Conservation (phyloP, 495 filamentous ascomycete species). For the Cladorrhinum samala region DNA sequence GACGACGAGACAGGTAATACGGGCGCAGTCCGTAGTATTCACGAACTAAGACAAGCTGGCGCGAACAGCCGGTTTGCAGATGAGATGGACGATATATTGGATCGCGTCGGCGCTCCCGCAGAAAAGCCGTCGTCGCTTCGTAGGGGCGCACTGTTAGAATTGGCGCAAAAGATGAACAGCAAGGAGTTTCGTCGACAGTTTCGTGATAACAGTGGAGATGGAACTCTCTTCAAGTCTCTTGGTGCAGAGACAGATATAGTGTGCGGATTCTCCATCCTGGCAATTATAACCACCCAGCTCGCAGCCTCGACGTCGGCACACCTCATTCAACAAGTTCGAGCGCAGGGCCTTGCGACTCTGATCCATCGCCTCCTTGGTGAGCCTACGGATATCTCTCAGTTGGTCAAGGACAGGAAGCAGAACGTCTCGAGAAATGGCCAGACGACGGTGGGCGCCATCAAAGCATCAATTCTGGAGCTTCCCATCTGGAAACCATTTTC, state of each 20-base stretch:
- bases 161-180: conserved; percentile 67
- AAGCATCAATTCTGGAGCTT: conserved; percentile 41
- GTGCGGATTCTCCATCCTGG: conserved; percentile 51
- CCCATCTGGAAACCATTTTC: conserved; percentile 50
- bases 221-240: conserved; percentile 54
- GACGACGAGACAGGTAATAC: conserved; percentile 52
- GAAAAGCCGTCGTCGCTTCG: conserved; percentile 42
- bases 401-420: conserved; percentile 56
- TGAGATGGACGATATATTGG: conserved; percentile 74
- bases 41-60: conserved; percentile 83
- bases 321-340: conserved; percentile 44
- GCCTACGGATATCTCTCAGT: conserved; percentile 43
- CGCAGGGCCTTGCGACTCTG: conserved; percentile 43
- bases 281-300: conserved; percentile 51
- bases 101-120: conserved; percentile 65
- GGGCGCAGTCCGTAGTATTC: conserved; percentile 69
- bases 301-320: conserved; percentile 44
- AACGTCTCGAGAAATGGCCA: conserved; percentile 64
- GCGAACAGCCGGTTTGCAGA: conserved; percentile 75
- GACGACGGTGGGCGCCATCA: conserved; percentile 46
- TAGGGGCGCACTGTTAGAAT: conserved; percentile 52
- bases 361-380: conserved; percentile 48
- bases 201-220: conserved; percentile 65
- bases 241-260: conserved; percentile 50
- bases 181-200: conserved; percentile 63